phyloP scores from a whole-genome alignment of 2,329 filamentous ascomycete species.

The Diaporthe caulivora region DNA sequence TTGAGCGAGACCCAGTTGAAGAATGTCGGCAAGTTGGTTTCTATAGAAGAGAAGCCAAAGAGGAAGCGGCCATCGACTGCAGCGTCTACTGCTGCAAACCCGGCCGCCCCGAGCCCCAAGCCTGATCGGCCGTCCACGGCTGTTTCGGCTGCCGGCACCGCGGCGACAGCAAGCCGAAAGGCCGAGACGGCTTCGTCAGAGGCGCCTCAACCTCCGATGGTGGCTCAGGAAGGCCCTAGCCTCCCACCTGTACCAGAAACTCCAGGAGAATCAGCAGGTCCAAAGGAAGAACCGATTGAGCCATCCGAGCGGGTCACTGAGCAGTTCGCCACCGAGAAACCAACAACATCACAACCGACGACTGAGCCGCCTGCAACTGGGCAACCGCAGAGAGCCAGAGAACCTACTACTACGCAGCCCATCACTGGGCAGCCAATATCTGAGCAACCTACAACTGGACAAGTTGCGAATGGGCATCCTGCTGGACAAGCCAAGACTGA shows the following conservation, averaged over 20 bases:
- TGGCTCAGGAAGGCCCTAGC: conserved; percentile 20
- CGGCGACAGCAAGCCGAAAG: conserved; percentile 36
- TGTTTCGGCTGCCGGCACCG: conserved; percentile 18
- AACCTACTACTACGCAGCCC: too few relatives aligned
- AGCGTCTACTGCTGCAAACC: conserved; percentile 42
- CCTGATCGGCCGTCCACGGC: conserved; percentile 45
- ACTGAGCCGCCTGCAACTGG: not conserved
- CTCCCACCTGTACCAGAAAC: conserved; percentile 10
- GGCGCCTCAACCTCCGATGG: conserved; percentile 38
- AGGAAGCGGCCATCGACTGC: conserved; percentile 62
- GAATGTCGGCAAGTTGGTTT: conserved; percentile 75
- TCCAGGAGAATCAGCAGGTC: conserved; percentile 34
- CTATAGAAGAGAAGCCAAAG: conserved; percentile 69
- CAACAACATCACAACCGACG: not conserved
- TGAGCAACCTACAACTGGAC: not conserved
- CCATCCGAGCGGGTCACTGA: not conserved
- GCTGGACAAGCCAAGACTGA: not conserved
- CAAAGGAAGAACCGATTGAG: conserved; percentile 34
- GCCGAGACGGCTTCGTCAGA: conserved; percentile 37
- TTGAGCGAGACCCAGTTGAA: conserved; percentile 83
- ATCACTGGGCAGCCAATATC: not conserved
- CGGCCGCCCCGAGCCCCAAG: conserved; percentile 44
- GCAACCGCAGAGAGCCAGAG: not conserved
- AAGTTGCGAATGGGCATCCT: not conserved
- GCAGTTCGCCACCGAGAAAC: not conserved